Percentiles rank a stretch among this genome's conserved stretches.
phyloP scores from a whole-genome alignment of 192 early-diverging fungal genomes.

The Lunasporangiospora selenospora region DNA sequence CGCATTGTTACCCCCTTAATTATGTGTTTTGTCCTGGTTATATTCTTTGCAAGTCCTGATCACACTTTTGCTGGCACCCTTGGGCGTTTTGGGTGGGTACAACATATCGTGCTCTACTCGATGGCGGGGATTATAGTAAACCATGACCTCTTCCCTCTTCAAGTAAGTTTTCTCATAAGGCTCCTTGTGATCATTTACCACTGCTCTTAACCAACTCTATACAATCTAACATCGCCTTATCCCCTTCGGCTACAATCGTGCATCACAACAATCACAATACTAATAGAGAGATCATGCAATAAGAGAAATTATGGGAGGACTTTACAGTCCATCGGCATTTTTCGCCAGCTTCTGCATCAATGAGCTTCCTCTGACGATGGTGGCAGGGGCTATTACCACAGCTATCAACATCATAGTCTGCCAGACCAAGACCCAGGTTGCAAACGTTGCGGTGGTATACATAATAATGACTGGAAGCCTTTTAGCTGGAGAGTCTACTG shows the following conservation, averaged over 20 bases:
- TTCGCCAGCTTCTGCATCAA: conserved; percentile 3
- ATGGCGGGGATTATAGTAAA: no score
- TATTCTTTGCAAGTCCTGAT: no score
- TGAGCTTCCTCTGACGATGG: conserved; percentile 10
- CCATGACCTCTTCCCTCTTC: no score
- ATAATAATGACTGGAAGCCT: conserved; percentile 2
- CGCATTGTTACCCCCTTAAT: no score
- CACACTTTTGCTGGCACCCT: no score
- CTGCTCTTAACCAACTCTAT: no score
- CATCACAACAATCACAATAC: no score
- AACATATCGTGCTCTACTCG: no score
- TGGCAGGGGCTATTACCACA: neutral
- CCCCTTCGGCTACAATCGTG: neutral
- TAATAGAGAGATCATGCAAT: conserved; percentile 9
- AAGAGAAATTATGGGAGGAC: conserved; percentile 23
- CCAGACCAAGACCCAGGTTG: neutral
- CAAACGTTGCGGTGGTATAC: neutral
- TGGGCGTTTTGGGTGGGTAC: no score
- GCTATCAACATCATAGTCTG: neutral
- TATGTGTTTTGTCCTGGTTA: no score
- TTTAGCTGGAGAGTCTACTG: conserved; percentile 4
- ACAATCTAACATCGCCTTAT: neutral
- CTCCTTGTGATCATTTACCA: no score
- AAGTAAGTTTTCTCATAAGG: no score
- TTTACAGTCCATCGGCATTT: conserved; percentile 12